These are phyloP conservation scores for Brettanomyces nanus DNA, from an alignment of 805 yeast species.

Conservation along the genomic window DNA sequence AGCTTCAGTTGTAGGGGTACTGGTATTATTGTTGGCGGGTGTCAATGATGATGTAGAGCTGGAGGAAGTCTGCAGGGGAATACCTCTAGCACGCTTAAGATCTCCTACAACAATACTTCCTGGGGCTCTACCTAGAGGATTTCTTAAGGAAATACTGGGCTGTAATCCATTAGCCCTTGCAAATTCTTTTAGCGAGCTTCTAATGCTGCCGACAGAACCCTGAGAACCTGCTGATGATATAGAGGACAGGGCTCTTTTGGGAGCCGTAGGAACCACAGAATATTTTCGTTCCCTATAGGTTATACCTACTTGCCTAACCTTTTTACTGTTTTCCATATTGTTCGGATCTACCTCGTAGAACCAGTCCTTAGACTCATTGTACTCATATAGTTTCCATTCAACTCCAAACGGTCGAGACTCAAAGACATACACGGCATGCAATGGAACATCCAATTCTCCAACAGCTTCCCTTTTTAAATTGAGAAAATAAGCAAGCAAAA, in stretches of 20 bases:
- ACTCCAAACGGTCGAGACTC: constrained; percentile 96
- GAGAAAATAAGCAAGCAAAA: constrained; percentile 80
- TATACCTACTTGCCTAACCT: constrained; percentile 64
- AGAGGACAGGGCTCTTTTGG: constrained; percentile 21
- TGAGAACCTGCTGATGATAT: constrained; percentile 6
- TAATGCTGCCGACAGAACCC: constrained; percentile 3
- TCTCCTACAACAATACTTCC: constrained; percentile 11
- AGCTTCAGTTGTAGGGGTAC: background rate
- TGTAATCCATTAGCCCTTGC: background rate
- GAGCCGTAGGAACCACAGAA: constrained; percentile 73
- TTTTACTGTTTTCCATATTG: constrained; percentile 41
- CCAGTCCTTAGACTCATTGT: constrained; percentile 70
- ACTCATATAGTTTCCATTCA: constrained; percentile 85
- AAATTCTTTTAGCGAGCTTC: constrained; percentile 6
- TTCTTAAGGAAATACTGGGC: constrained; percentile 1
- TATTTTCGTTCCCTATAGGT: constrained; percentile 60
- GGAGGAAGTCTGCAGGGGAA: too few relatives aligned
- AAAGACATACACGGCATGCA: constrained; percentile 82
- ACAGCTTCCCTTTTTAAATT: constrained; percentile 73
- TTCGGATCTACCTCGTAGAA: constrained; percentile 53
- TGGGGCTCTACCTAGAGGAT: too few relatives aligned
- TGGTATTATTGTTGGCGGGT: too few relatives aligned
- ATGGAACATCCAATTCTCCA: constrained; percentile 86
- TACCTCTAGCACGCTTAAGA: constrained; percentile 19
- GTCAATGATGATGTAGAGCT: too few relatives aligned